Percentiles rank a stretch among this genome's conserved stretches.
phyloP scores from a whole-genome alignment of 2,329 filamentous ascomycete species.

The Nemania serpens region DNA sequence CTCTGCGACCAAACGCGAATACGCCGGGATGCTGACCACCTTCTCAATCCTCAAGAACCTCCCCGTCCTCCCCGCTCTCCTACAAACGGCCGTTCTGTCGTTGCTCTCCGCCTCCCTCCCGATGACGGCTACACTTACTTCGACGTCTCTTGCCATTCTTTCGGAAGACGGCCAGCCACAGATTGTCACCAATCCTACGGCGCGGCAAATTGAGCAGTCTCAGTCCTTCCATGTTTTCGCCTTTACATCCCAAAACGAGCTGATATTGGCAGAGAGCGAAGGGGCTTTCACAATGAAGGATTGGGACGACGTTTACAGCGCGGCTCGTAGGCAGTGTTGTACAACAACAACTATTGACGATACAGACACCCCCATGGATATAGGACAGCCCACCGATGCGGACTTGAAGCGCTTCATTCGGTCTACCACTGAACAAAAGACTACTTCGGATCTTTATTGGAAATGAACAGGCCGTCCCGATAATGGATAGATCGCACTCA shows the following conservation, averaged over 20 bases:
- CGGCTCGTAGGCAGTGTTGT: slow-evolving; percentile 70
- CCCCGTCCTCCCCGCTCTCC: slow-evolving; percentile 76
- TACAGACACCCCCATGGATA: slow-evolving; percentile 52
- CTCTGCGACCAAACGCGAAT: slow-evolving; percentile 4
- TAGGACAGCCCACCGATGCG: slow-evolving; percentile 50
- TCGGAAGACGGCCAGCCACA: slow-evolving; percentile 46
- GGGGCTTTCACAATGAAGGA: slow-evolving; percentile 75
- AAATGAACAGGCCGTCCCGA: slow-evolving; percentile 45
- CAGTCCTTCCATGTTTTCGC: slow-evolving; percentile 81
- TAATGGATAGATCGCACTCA: background rate
- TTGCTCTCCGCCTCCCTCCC: slow-evolving; percentile 84
- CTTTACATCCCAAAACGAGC: slow-evolving; percentile 73
- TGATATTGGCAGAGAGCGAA: slow-evolving; percentile 81
- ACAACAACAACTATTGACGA: slow-evolving; percentile 43
- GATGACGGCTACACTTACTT: slow-evolving; percentile 71
- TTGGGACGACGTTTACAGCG: slow-evolving; percentile 73
- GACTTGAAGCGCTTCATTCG: slow-evolving; percentile 65
- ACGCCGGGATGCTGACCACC: slow-evolving; percentile 30
- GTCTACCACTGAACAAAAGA: slow-evolving; percentile 59
- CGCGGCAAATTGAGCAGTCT: slow-evolving; percentile 64
- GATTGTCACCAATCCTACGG: slow-evolving; percentile 64
- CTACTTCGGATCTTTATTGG: slow-evolving; percentile 55
- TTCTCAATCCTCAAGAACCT: slow-evolving; percentile 62
- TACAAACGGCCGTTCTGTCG: slow-evolving; percentile 79
- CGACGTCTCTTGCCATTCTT: slow-evolving; percentile 66